These are phyloP conservation scores for Linderina pennispora DNA, from an alignment of 192 early-diverging fungal species.

Conservation along the genomic window DNA sequence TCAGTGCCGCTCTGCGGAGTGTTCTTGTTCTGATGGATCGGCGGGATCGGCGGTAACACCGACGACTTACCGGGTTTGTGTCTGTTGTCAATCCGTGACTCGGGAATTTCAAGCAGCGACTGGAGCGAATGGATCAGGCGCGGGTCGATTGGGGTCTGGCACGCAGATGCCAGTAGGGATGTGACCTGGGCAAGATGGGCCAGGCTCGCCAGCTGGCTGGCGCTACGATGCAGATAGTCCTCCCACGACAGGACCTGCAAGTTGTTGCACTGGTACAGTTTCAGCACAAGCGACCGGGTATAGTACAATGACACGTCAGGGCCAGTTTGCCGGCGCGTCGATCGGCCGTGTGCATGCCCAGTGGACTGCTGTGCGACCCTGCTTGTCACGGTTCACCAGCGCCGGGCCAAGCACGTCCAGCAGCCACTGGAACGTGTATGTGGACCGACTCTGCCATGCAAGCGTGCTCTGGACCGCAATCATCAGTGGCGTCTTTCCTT, in stretches of 20 bases:
- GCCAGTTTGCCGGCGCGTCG: conserved; percentile 3
- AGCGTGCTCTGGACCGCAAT: conserved; percentile 5
- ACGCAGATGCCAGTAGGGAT: neutral
- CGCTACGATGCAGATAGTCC: conserved; percentile 22
- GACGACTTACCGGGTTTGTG: neutral
- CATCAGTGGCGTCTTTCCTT: conserved; percentile 40
- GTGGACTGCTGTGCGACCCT: conserved; percentile 33
- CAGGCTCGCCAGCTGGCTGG: conserved; percentile 10
- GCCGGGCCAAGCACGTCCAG: conserved; percentile 14
- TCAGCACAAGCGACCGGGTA: conserved; percentile 1
- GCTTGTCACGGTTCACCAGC: conserved; percentile 19
- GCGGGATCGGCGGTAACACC: too few relatives aligned
- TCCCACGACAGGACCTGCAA: conserved; percentile 17
- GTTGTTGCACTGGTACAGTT: conserved; percentile 4
- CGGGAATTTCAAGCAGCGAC: neutral
- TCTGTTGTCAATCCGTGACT: neutral
- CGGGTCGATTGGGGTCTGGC: neutral
- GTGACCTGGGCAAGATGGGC: neutral
- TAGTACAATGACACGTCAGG: conserved; percentile 18
- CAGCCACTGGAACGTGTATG: conserved; percentile 23
- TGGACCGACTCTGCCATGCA: conserved; percentile 15
- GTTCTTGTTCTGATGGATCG: too few relatives aligned
- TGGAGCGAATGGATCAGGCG: neutral
- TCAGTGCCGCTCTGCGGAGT: too few relatives aligned
- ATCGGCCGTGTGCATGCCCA: conserved; percentile 21